Evolutionary conservation across 352 stramenopile genomes (phyloP).

Genomic region (Phytophthora melonis): DNA sequence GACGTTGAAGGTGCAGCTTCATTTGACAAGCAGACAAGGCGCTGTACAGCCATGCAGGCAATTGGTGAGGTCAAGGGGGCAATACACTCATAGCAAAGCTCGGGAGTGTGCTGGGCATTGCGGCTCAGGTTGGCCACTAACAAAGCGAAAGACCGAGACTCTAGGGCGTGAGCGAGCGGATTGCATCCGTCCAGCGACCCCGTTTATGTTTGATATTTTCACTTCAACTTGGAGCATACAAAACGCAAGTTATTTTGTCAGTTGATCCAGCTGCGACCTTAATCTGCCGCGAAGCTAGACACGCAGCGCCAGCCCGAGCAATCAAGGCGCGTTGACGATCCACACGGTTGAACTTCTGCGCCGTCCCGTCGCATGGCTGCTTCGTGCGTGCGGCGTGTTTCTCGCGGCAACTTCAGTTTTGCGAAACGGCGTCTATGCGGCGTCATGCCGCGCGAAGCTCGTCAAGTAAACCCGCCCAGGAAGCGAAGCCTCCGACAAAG

Average conservation of each 20-base stretch:
- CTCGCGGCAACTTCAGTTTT: slow-evolving; percentile 15
- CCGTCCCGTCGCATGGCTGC: slow-evolving; percentile 18
- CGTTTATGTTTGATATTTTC: background rate
- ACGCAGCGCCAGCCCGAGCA: slow-evolving; percentile 4
- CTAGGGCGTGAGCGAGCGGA: slow-evolving; percentile 8
- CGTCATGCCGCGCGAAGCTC: background rate
- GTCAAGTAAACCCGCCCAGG: too few species aligned
- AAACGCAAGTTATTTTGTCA: background rate
- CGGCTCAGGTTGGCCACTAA: background rate
- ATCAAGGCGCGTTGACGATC: slow-evolving; percentile 14
- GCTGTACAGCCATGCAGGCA: background rate
- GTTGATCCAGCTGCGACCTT: background rate
- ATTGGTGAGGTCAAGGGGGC: background rate
- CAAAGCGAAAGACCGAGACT: slow-evolving; percentile 1
- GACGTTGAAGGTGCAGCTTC: background rate
- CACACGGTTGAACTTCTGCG: slow-evolving; percentile 12
- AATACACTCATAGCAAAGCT: slow-evolving; percentile 3
- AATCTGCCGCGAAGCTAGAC: slow-evolving; percentile 3
- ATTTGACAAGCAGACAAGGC: background rate
- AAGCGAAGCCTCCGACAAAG: slow-evolving; percentile 3
- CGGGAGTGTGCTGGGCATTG: background rate
- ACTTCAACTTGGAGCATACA: slow-evolving; percentile 34
- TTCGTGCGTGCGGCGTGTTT: slow-evolving; percentile 20
- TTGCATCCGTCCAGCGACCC: background rate
- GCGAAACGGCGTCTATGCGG: slow-evolving; percentile 4